Base-by-base conservation (phyloP, 257 asterid genomes). In the Mitragyna speciosa region DNA sequence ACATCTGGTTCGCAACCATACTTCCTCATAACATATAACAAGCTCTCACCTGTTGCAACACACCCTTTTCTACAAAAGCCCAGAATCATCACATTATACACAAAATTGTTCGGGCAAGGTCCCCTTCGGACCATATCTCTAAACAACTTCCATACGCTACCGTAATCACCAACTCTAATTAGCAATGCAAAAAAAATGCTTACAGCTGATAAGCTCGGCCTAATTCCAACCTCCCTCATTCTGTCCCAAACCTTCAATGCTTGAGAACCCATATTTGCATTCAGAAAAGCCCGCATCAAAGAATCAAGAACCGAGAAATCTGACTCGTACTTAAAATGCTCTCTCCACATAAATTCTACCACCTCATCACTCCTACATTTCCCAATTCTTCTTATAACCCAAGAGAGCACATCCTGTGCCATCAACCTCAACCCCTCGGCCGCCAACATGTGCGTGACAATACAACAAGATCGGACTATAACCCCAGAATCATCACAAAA, bases 21-120 rank as follows among this genome's bases (percentile, higher is more conserved):
- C 86, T 90, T 95, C 78, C 80, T 78, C 97, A 95, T 93, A 73
- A 91, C 85, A 81, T 80, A 85, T 66, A 92, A 87, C 84, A 95
- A 83, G 89, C 96, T 93, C 83, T 92, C 94, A 64, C 92, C 99
- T 61, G 86, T 76, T 68, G 76, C 81, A 78, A 92, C 66, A 63
- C 68, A 79, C 26, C 97, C 94, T 80, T 87, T 90, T 83, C 88
- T 89, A 83, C 98, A 93, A 85, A 90, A 95, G 45, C 99, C 97
- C 84, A 86, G 95, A 83, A 95, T 88, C 90, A 88, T 88, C 81
- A 83, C 83, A 84, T 88, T 95, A 85, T 88, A 95, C 54, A 90
- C 79, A 81, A 83, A 75, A 81, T 41, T 76, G 4, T 90, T 79
- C 48, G 99, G 99, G n/a, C 70, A 28, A 63, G 97, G 96, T 47